A percentile compares a stretch with the other conserved stretches of the same genome.
Evolutionary conservation across 345 rosid genomes (phyloP).

Genomic region (Fremontodendron californicum): DNA sequence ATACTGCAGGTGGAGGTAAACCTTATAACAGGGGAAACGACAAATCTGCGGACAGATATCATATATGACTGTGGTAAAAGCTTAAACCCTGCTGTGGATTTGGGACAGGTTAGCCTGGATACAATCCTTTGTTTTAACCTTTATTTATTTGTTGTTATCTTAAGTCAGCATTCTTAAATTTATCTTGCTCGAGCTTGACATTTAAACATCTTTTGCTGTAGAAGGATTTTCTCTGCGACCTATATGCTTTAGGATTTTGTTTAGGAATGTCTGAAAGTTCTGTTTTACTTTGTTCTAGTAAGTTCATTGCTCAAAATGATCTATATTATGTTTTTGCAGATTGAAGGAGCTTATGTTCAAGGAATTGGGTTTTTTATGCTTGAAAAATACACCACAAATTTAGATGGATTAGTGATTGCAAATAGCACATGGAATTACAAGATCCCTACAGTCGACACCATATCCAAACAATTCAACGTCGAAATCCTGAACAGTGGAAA

Average conservation of each 20-base stretch:
- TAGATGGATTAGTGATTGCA: conserved; percentile 59
- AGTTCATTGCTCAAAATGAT: neutral
- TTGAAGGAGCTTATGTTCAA: conserved; percentile 94
- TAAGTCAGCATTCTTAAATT: too few relatives aligned
- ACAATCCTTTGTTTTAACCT: neutral
- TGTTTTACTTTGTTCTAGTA: neutral
- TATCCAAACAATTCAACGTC: conserved; percentile 69
- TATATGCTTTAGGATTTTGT: neutral
- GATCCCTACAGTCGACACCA: conserved; percentile 76
- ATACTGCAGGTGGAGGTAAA: conserved; percentile 71
- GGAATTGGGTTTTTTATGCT: conserved; percentile 88
- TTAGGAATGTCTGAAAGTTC: neutral
- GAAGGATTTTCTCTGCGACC: neutral
- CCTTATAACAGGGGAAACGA: conserved; percentile 67
- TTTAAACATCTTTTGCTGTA: neutral
- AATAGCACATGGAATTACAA: conserved; percentile 81
- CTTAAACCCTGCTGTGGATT: conserved; percentile 91
- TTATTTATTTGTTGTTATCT: too few relatives aligned
- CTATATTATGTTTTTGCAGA: conserved; percentile 31
- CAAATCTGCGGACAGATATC: conserved; percentile 70
- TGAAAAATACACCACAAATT: conserved; percentile 70
- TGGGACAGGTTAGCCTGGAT: conserved; percentile 72
- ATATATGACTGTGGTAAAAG: conserved; percentile 87
- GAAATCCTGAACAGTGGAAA: conserved; percentile 67
- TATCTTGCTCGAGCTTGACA: neutral